A percentile compares a stretch with the other conserved stretches of the same genome.
These are phyloP conservation scores for Eurotiales sp. DNA, from an alignment of 2,329 filamentous ascomycete genomes.

Conservation along the genomic window DNA sequence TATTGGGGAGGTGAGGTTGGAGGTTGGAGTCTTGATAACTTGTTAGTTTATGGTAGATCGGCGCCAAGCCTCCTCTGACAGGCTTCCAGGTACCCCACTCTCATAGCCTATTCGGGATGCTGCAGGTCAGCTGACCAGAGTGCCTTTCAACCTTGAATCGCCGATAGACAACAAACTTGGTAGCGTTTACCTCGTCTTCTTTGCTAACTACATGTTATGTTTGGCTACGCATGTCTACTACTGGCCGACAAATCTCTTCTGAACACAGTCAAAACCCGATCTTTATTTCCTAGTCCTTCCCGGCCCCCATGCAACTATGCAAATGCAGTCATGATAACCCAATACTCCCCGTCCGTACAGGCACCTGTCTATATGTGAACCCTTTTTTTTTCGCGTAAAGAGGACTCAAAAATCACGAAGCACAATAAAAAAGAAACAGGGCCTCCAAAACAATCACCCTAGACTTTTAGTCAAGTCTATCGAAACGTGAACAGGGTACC, in stretches of 20 bases:
- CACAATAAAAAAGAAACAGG: background rate
- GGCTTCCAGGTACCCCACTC: background rate
- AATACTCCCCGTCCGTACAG: constrained; percentile 12
- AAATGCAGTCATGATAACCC: constrained; percentile 12
- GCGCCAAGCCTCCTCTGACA: constrained; percentile 13
- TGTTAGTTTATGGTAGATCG: background rate
- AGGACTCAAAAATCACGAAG: background rate
- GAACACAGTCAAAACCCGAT: background rate
- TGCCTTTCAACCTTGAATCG: background rate
- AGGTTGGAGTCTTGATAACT: background rate
- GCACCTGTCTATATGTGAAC: constrained; percentile 12
- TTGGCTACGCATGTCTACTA: background rate
- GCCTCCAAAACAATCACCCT: background rate
- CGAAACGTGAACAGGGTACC: background rate
- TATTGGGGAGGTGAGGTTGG: background rate
- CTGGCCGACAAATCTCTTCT: background rate
- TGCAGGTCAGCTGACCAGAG: constrained; percentile 1
- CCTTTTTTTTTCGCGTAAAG: constrained; percentile 4
- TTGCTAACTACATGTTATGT: too few relatives aligned
- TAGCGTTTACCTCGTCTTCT: too few relatives aligned
- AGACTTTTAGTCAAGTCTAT: constrained; percentile 1
- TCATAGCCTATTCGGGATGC: background rate
- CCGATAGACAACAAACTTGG: too few relatives aligned
- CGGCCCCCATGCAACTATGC: constrained; percentile 10
- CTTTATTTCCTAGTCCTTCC: background rate